Percentiles rank a stretch among this genome's conserved stretches.
phyloP scores from a whole-genome alignment of 176 grass and related monocot genomes.

The Calamus simplicifolius region DNA sequence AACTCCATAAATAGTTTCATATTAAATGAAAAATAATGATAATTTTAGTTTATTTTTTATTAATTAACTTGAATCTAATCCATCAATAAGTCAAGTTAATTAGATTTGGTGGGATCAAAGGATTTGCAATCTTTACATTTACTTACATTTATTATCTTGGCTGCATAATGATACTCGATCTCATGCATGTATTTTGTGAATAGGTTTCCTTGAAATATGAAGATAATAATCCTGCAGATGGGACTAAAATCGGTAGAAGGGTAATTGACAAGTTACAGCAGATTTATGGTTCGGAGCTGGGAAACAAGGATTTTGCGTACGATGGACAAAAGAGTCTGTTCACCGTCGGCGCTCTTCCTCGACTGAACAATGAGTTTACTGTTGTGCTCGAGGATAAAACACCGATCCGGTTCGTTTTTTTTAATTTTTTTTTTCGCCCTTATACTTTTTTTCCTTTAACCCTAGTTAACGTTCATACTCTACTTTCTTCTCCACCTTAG shows the following conservation, averaged over 20 bases:
- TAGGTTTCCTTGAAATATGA: conserved; percentile 82
- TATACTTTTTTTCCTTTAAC: neutral
- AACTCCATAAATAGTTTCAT: too few species aligned
- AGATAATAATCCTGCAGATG: conserved; percentile 71
- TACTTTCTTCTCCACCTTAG: conserved; percentile 15
- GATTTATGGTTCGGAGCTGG: conserved; percentile 49
- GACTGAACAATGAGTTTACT: conserved; percentile 56
- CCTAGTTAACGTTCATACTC: neutral
- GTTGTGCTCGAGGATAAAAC: conserved; percentile 59
- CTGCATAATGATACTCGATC: too few species aligned
- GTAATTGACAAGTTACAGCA: conserved; percentile 73
- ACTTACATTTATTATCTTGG: too few species aligned
- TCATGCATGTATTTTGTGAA: neutral
- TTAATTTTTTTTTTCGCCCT: too few species aligned
- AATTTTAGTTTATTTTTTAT: too few species aligned
- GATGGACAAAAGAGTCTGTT: conserved; percentile 88
- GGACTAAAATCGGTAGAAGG: conserved; percentile 50
- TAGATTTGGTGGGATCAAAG: too few species aligned
- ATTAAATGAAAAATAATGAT: too few species aligned
- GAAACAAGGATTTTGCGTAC: conserved; percentile 78
- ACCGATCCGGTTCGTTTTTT: conserved; percentile 42
- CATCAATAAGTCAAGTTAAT: too few species aligned
- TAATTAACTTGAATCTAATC: too few species aligned
- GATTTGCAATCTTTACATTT: too few species aligned
- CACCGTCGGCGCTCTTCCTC: conserved; percentile 66